Base-by-base conservation (phyloP, 345 rosid genomes). In the Rhodomyrtus tomentosa region DNA sequence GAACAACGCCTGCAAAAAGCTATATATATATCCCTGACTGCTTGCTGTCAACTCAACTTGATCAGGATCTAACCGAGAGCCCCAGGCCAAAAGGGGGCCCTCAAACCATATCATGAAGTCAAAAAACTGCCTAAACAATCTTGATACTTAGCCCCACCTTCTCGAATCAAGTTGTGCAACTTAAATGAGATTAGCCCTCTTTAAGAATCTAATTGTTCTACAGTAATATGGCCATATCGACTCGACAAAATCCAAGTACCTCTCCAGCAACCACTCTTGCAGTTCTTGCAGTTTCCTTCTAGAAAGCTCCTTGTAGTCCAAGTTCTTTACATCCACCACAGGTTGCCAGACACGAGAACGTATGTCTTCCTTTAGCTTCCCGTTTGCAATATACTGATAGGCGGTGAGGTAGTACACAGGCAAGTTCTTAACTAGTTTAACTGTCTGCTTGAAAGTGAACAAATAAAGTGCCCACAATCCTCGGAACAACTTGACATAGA, bases 201-300 rank as follows among this genome's bases (percentile, higher is more conserved):
- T 96, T 40, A 96, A 90, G 89, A 95, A 96, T 88, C 99, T 92
- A 91, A 96, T 92, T 55, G 98, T 94, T 89, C 97, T 91, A 89
- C 99, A 96, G 89, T 96, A 95, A 88, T 89, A 90, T n/a, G 98
- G 98, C 98, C 99, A 96, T 88, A 96, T 86, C 49, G 95, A 93
- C 85, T 96, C 98, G 84, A 96, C 90, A 84, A 84, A 95, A 85
- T 94, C 98, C 90, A 96, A 83, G 88, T 93, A 92, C 87, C 83
- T 90, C 90, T 96, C 99, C 88, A 84, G 32, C 86, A 92, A 20
- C 97, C 95, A 93, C 49, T 81, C 95, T 90, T 87, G 88, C 52
- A 95, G 81, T 87, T 86, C 92, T 90, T 89, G 89, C 87, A 92
- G 87, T 84, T 86, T 94, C 85, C 82, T 90, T 86, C 92, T 89